These are phyloP conservation scores for Lignosus rhinocerotis DNA, from an alignment of 1,284 basidiomycete species.

Conservation along the genomic window DNA sequence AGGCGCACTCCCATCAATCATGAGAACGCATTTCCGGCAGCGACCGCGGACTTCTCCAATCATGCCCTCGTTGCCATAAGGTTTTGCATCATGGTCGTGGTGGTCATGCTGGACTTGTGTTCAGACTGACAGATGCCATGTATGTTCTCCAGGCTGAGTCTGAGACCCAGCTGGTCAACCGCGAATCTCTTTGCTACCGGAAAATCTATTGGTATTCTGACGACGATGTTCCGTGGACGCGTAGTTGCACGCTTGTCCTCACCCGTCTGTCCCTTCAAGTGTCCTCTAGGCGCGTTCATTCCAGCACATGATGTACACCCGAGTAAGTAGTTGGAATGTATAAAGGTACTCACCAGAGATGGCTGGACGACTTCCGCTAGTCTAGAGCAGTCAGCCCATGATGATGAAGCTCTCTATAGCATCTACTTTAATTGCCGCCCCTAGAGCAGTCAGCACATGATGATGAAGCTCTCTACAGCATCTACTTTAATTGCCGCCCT, in stretches of 20 bases:
- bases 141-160: background rate
- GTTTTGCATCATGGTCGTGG: background rate
- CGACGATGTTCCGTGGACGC: slow-evolving; percentile 19
- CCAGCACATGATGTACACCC: background rate
- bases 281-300: background rate
- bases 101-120: background rate
- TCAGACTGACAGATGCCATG: no score
- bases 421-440: slow-evolving; percentile 26
- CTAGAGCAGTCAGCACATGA: background rate
- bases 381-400: background rate
- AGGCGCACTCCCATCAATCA: slow-evolving; percentile 5
- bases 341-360: background rate
- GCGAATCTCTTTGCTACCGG: background rate
- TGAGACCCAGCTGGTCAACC: background rate
- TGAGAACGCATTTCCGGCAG: slow-evolving; percentile 1
- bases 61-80: background rate
- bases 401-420: slow-evolving; percentile 29
- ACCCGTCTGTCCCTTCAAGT: background rate
- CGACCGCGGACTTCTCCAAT: slow-evolving; percentile 5
- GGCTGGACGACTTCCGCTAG: background rate
- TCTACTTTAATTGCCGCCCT: slow-evolving; percentile 28
- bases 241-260: background rate
- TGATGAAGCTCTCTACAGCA: slow-evolving; percentile 27
- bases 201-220: slow-evolving; percentile 5
- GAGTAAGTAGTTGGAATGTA: background rate